Evolutionary conservation across 2,329 filamentous ascomycete genomes (phyloP), one percentile per base, ranked within the genome.

Genomic region (Neophaeococcomyces aloes): DNA sequence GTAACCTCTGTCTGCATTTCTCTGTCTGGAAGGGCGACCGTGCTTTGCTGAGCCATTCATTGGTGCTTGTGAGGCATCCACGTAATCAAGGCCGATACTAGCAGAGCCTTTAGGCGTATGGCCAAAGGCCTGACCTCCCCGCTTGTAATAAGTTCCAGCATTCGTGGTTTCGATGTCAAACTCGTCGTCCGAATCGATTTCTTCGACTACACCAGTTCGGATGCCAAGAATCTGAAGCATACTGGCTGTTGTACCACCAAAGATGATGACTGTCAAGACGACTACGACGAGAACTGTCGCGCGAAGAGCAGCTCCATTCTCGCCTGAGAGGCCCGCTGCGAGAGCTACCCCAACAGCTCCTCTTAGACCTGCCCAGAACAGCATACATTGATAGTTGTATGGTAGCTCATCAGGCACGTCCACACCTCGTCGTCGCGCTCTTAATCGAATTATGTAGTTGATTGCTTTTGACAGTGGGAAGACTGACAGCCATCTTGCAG

Each of bases 181-280:
- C 62, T 98, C 91, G 59, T 98, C 91, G 59, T 98, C 91, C 34
- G 86, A 94, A 60, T 98, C 91, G 34, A 94, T 84, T 61, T 98
- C 91, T 56, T 98, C 91, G 0, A 95, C 85, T 0, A 98, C 89
- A 1, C 91, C 91, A 0, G 89, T 98, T 45, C 86, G 79, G 49
- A 98, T 98, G n/a, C 87, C 84, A 13, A 96, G 69, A 43, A 98
- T 98, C 61, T 98, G 91, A 14, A 98, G 71, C 91, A 98, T 98
- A 44, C 89, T 82, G 10, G 89, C 88, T 0, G 91, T 98, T 5
- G 91, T 98, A 41, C 91, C 91, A 44, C 91, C 91, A 57, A 98
- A 98, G 50, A 98, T 96, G 64, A 98, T 98, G 56, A 98, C 91
- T 0, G 91, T 96, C 48, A 98, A 70, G 56, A 98, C 89, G 4